Percentiles rank a stretch among this genome's conserved stretches.
Evolutionary conservation across 805 yeast species (phyloP).

Genomic region (Millerago galiae): DNA sequence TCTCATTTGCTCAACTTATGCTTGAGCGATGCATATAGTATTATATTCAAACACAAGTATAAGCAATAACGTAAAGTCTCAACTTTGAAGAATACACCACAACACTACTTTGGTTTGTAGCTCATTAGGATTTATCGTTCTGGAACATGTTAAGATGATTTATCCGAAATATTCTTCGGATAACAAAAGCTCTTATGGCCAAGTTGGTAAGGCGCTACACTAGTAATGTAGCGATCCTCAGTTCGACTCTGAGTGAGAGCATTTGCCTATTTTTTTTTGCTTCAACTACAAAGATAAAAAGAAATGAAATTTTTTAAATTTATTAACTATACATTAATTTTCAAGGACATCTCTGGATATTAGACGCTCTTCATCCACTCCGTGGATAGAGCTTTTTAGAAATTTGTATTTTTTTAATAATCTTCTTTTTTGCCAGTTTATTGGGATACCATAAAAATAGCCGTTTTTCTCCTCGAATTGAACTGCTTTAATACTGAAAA

Average conservation of each 20-base stretch:
- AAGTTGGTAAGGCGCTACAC: conserved; percentile 79
- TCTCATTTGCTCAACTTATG: too few relatives aligned
- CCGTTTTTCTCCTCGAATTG: conserved; percentile 53
- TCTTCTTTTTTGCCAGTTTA: conserved; percentile 50
- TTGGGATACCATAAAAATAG: conserved; percentile 53
- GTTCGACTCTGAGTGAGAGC: conserved; percentile 71
- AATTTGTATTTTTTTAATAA: conserved; percentile 33
- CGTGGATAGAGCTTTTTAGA: conserved; percentile 4
- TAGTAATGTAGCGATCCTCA: conserved; percentile 79
- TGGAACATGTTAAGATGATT: too few relatives aligned
- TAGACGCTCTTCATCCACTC: conserved; percentile 1
- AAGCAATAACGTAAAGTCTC: too few relatives aligned
- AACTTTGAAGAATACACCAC: too few relatives aligned
- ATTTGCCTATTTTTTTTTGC: conserved; percentile 9
- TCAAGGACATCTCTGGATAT: conserved; percentile 10
- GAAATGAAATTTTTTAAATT: too few relatives aligned
- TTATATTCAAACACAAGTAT: too few relatives aligned
- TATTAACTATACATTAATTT: neutral
- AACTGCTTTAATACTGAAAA: conserved; percentile 38
- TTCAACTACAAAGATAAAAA: too few relatives aligned
- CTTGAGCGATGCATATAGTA: too few relatives aligned
- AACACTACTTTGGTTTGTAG: too few relatives aligned
- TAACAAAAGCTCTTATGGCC: conserved; percentile 40
- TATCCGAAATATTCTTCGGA: too few relatives aligned
- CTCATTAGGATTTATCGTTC: too few relatives aligned